Evolutionary conservation across 129 eudicot genomes (phyloP).

Genomic region (Logfia minima): DNA sequence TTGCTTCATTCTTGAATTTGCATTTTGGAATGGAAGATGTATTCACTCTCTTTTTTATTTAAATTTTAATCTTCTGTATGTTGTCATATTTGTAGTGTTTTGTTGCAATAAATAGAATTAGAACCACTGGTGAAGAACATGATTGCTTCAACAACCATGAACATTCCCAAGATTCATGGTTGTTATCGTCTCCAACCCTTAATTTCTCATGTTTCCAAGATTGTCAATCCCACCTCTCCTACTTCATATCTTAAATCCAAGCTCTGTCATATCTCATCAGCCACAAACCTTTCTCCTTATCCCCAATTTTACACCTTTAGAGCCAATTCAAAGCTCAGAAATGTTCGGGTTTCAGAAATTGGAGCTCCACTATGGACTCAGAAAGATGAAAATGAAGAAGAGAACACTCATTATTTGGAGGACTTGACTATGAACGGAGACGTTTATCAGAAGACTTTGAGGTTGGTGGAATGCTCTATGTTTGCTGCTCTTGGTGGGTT

Average conservation of each 20-base stretch:
- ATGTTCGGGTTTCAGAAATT: constrained; percentile 32
- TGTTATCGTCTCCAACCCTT: constrained; percentile 30
- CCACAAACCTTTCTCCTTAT: constrained; percentile 12
- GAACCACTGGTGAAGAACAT: constrained; percentile 1
- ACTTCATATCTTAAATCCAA: constrained; percentile 20
- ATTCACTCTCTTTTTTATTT: neutral
- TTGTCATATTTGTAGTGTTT: constrained; percentile 23
- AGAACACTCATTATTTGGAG: constrained; percentile 25
- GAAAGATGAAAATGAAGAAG: constrained; percentile 33
- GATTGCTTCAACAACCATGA: constrained; percentile 42
- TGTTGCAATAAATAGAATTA: neutral
- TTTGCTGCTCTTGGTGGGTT: constrained; percentile 92
- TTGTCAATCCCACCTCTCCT: constrained; percentile 14
- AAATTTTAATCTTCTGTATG: neutral
- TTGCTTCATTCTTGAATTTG: neutral
- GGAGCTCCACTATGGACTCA: constrained; percentile 39
- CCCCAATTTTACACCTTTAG: constrained; percentile 25
- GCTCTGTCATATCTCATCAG: constrained; percentile 10
- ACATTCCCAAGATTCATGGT: constrained; percentile 39
- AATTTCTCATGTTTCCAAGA: constrained; percentile 17
- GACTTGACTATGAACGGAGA: constrained; percentile 65
- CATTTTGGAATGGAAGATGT: neutral
- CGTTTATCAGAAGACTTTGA: constrained; percentile 71
- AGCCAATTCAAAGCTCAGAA: constrained; percentile 19
- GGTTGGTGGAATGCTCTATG: constrained; percentile 95